Percentiles rank a stretch among this genome's conserved stretches.
These are phyloP conservation scores for Brachypodium distachyon DNA, from an alignment of 202 grass and related monocot genomes.

Conservation along the genomic window DNA sequence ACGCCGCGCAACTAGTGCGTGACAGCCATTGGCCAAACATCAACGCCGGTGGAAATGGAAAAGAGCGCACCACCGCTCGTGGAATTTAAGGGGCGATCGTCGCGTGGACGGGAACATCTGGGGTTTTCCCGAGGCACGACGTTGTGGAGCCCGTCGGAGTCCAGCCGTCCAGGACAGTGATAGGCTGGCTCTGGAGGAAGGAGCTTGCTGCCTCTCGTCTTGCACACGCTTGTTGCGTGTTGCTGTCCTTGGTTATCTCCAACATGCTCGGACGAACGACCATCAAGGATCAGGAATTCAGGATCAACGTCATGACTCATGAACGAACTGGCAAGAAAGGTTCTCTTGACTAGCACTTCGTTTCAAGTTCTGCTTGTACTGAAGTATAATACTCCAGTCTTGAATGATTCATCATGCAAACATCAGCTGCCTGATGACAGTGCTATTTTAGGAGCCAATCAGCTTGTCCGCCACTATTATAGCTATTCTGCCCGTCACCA, in stretches of 20 bases:
- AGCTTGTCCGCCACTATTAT: background rate
- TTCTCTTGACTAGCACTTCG: background rate
- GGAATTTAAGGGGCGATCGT: background rate
- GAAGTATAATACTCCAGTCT: too few relatives aligned
- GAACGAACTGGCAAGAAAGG: background rate
- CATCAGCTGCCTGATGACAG: background rate
- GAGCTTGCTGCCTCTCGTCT: background rate
- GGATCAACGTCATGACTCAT: background rate
- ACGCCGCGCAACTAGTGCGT: background rate
- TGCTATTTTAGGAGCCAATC: background rate
- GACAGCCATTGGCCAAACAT: background rate
- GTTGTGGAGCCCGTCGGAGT: background rate
- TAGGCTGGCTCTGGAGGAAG: background rate
- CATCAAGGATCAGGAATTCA: background rate
- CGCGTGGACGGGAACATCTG: background rate
- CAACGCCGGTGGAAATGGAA: background rate
- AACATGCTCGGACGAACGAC: background rate
- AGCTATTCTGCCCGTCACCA: background rate
- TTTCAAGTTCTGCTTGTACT: background rate
- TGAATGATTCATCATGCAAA: background rate
- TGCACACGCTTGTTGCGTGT: too few relatives aligned
- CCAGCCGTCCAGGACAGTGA: background rate
- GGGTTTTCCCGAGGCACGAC: background rate
- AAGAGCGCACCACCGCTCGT: background rate
- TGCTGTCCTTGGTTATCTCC: slow-evolving; percentile 4